Conservation (phyloP, 306 rosid genomes). For the Canavalia gladiata region DNA sequence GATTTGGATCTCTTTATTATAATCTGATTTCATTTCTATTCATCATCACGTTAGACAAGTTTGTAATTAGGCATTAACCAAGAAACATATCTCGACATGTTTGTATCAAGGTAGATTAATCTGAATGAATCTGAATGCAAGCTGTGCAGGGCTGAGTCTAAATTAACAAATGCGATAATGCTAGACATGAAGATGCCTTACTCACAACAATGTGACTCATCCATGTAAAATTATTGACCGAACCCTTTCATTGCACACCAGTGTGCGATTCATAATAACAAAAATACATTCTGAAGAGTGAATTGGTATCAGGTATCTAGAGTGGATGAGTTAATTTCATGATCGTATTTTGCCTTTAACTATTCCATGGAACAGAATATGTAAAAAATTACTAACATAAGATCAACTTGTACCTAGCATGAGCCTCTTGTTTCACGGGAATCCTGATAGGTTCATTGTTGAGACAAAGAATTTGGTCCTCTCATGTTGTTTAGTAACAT, state of each 20-base stretch:
- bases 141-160: neutral
- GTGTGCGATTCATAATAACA: neutral
- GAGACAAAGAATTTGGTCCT: no score
- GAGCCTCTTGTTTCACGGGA: neutral
- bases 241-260: neutral
- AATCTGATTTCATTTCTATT: neutral
- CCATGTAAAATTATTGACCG: neutral
- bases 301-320: neutral
- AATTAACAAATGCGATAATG: neutral
- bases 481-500: no score
- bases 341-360: neutral
- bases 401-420: neutral
- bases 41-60: neutral
- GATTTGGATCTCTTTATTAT: neutral
- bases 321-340: neutral
- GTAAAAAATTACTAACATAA: neutral
- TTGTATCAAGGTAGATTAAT: neutral
- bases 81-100: neutral
- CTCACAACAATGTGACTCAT: neutral
- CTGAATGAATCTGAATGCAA: neutral
- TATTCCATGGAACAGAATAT: neutral
- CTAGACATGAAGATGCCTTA: neutral
- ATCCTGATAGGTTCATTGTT: neutral
- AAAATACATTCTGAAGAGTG: neutral
- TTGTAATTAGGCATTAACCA: constrained; percentile 4